Evolutionary conservation across 2,329 filamentous ascomycete genomes (phyloP).

Genomic region (Fusarium nematophilum): DNA sequence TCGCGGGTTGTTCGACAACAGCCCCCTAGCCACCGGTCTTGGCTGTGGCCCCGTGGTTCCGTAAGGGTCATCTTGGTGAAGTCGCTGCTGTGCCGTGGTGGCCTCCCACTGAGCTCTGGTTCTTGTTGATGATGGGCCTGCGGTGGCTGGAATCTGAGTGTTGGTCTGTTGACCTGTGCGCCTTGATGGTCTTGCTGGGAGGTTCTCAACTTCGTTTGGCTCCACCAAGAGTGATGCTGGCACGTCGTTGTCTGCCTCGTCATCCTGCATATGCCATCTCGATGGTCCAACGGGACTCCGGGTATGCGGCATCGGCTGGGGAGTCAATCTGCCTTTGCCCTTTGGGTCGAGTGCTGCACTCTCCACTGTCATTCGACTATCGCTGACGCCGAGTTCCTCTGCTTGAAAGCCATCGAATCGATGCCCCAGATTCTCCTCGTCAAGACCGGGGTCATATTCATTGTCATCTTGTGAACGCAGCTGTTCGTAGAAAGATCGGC

Average conservation of each 20-base stretch:
- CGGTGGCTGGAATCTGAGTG: conserved; percentile 24
- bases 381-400: conserved; percentile 57
- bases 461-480: conserved; percentile 56
- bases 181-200: conserved; percentile 27
- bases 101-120: conserved; percentile 66
- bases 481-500: conserved; percentile 63
- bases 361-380: conserved; percentile 59
- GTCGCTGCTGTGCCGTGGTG: conserved; percentile 61
- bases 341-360: conserved; percentile 46
- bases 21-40: conserved; percentile 44
- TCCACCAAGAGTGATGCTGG: conserved; percentile 73
- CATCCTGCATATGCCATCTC: conserved; percentile 53
- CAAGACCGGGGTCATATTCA: conserved; percentile 56
- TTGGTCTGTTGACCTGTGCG: conserved; percentile 26
- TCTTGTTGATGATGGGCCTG: conserved; percentile 57
- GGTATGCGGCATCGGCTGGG: conserved; percentile 14
- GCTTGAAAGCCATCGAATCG: conserved; percentile 63
- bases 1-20: conserved; percentile 54
- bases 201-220: conserved; percentile 50
- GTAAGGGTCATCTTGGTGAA: conserved; percentile 56
- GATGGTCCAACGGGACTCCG: conserved; percentile 31
- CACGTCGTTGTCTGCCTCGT: conserved; percentile 69
- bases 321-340: conserved; percentile 25
- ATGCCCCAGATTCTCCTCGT: conserved; percentile 65
- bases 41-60: conserved; percentile 33